Conservation (phyloP, 1,139 yeast species). For the Taiozyma sp. region DNA sequence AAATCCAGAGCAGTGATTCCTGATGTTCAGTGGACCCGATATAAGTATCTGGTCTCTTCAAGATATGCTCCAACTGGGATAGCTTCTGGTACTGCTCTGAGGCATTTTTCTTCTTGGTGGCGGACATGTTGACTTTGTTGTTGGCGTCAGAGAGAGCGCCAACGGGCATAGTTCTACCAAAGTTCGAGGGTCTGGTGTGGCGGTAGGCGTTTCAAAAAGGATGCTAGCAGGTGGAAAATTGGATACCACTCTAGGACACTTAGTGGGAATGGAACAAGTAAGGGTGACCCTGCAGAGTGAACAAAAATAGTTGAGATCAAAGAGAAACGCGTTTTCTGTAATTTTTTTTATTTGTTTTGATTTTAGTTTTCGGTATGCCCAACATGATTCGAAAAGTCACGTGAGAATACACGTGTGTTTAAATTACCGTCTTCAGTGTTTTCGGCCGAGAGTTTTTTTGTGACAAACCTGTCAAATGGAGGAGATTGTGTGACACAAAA, state of each 20-base stretch:
- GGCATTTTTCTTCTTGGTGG: conserved; percentile 32
- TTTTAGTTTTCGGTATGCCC: not conserved
- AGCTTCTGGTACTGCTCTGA: conserved; percentile 90
- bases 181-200: not conserved
- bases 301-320: not conserved
- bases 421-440: not conserved
- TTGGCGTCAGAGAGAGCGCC: conserved; percentile 6
- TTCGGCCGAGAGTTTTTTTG: not conserved
- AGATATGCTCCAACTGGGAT: conserved; percentile 91
- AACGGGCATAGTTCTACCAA: not conserved
- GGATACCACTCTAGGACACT: not conserved
- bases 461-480: not conserved
- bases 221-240: not conserved
- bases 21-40: conserved; percentile 90
- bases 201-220: not conserved
- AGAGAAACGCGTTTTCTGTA: not conserved
- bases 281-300: not conserved
- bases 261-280: not conserved
- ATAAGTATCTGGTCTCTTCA: conserved; percentile 97
- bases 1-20: conserved; percentile 82
- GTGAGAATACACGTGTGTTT: not conserved
- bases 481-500: no score
- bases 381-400: not conserved
- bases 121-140: conserved; percentile 6
- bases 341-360: not conserved